A percentile compares a stretch with the other conserved stretches of the same genome.
Evolutionary conservation across 2,329 filamentous ascomycete genomes (phyloP).

Genomic region (Trichoderma atrobrunneum): DNA sequence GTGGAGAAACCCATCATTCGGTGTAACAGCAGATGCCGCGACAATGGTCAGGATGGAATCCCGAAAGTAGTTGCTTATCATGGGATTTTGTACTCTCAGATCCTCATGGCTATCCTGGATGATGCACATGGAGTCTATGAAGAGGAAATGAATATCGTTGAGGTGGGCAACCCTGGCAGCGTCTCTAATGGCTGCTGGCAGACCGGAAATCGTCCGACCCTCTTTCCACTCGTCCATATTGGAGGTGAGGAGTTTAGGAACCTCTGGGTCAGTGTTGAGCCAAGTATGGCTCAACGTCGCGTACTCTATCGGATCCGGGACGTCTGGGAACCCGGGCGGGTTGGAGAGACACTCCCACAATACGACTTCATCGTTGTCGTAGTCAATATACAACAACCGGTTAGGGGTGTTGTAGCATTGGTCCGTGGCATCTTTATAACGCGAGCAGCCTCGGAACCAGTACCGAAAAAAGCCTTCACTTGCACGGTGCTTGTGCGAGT

Average conservation of each 20-base stretch:
- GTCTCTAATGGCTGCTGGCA: slow-evolving; percentile 3
- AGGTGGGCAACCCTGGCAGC: background rate
- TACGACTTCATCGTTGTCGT: background rate
- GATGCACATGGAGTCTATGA: slow-evolving; percentile 13
- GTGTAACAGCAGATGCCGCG: background rate
- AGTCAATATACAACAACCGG: background rate
- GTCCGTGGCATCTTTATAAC: too few relatives aligned
- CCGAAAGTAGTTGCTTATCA: background rate
- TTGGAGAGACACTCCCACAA: background rate
- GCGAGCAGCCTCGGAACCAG: background rate
- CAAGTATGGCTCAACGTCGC: slow-evolving; percentile 14
- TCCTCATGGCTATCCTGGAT: background rate
- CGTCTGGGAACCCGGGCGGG: background rate
- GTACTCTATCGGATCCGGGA: background rate
- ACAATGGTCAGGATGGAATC: slow-evolving; percentile 9
- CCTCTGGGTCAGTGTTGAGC: background rate
- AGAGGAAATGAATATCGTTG: slow-evolving; percentile 1
- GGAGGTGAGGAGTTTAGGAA: background rate
- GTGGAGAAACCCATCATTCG: background rate
- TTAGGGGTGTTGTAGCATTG: background rate
- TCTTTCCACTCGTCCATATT: background rate
- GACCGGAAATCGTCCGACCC: background rate
- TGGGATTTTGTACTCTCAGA: background rate
- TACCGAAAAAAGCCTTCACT: background rate
- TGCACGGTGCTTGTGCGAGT: background rate